phyloP scores from a whole-genome alignment of 768 basidiomycete genomes.

The Gautieria morchelliformis region DNA sequence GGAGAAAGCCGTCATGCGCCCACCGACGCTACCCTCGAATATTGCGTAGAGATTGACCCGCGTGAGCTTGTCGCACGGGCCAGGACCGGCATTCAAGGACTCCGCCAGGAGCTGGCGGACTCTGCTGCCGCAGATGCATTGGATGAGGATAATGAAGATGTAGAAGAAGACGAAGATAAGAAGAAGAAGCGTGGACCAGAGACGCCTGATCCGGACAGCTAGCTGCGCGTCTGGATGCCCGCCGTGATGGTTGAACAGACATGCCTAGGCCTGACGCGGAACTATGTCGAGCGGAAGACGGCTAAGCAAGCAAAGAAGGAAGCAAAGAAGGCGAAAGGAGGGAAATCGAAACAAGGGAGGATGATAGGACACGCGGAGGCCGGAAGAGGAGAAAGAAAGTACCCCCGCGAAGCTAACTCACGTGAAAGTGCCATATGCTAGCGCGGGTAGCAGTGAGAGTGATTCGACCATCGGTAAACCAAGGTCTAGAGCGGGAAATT shows the following conservation, averaged over 20 bases:
- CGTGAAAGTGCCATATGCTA: background rate
- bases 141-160: conserved; percentile 45
- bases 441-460: background rate
- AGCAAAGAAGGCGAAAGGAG: conserved; percentile 24
- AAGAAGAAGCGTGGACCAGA: conserved; percentile 27
- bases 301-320: conserved; percentile 41
- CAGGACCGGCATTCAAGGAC: conserved; percentile 20
- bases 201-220: conserved; percentile 40
- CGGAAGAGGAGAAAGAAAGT: background rate
- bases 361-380: background rate
- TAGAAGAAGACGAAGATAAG: conserved; percentile 33
- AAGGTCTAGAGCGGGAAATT: background rate
- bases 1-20: conserved; percentile 55
- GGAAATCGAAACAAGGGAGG: conserved; percentile 8
- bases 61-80: conserved; percentile 53
- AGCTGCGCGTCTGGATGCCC: conserved; percentile 72
- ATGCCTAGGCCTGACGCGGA: conserved; percentile 53
- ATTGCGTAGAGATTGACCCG: conserved; percentile 70
- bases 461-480: background rate
- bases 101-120: conserved; percentile 13
- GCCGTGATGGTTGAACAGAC: conserved; percentile 65
- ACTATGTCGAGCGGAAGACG: conserved; percentile 43
- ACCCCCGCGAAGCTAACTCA: background rate
- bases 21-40: conserved; percentile 66
- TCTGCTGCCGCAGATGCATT: conserved; percentile 16